A percentile compares a stretch with the other conserved stretches of the same genome.
Conservation (phyloP, 768 basidiomycete species). For the Neoboletus brunneissimus region DNA sequence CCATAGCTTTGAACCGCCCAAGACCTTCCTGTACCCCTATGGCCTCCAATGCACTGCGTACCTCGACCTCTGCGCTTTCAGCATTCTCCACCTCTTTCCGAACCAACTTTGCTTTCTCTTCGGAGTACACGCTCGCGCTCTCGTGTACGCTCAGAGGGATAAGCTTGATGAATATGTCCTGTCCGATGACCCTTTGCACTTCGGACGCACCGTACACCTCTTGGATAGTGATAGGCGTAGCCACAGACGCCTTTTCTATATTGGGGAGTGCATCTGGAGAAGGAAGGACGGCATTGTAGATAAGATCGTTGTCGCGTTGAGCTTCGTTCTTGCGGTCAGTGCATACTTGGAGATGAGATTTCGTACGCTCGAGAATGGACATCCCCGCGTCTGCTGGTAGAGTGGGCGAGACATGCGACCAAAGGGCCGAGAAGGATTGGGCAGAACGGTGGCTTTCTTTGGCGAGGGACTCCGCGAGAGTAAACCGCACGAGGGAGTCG, state of each 20-base stretch:
- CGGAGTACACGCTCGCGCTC: slow-evolving; percentile 93
- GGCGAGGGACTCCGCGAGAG: slow-evolving; percentile 69
- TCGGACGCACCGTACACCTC: slow-evolving; percentile 90
- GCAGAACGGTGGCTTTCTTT: slow-evolving; percentile 80
- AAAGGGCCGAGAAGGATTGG: slow-evolving; percentile 64
- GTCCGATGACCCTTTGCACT: slow-evolving; percentile 92
- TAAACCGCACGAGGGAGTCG: slow-evolving; percentile 78
- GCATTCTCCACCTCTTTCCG: slow-evolving; percentile 85
- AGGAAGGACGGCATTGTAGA: slow-evolving; percentile 91
- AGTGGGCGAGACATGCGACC: slow-evolving; percentile 73
- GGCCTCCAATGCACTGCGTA: slow-evolving; percentile 73
- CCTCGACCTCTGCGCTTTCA: slow-evolving; percentile 80
- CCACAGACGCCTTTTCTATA: slow-evolving; percentile 82
- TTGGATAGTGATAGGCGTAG: slow-evolving; percentile 86
- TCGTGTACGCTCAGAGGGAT: slow-evolving; percentile 95
- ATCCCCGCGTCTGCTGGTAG: slow-evolving; percentile 84
- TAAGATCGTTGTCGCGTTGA: slow-evolving; percentile 90
- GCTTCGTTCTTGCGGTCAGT: slow-evolving; percentile 74
- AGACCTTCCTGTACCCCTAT: slow-evolving; percentile 75
- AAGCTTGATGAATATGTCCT: slow-evolving; percentile 82
- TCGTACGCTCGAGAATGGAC: slow-evolving; percentile 78
- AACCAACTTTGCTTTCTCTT: slow-evolving; percentile 96
- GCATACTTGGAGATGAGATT: slow-evolving; percentile 75
- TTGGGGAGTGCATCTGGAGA: slow-evolving; percentile 71
- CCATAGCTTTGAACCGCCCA: slow-evolving; percentile 66